Base-by-base conservation (phyloP, 768 basidiomycete genomes). In the Zangia roseola region DNA sequence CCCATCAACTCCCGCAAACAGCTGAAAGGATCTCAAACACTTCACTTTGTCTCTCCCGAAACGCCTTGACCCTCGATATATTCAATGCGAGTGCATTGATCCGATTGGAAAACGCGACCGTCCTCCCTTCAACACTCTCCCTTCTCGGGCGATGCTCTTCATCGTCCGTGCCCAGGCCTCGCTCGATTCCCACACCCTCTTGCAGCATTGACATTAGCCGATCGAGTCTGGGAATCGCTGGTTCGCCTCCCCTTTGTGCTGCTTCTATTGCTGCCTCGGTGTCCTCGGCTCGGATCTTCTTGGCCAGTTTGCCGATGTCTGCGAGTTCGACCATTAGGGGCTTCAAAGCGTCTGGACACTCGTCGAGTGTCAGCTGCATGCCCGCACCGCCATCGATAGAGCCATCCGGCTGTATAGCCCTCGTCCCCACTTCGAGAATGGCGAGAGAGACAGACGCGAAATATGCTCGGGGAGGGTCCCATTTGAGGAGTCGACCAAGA, bases 381-480 rank as follows among this genome's bases (percentile, higher is more conserved):
- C 85, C 86, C 1, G 82, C 71, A 0, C 86, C 64, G 12, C 58
- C 64, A 2, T 79, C 59, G 4, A 88, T 71, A 2, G 73, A 64
- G 4, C 80, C 82, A 3, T 79, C 76, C 0, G 56, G 20, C 0
- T 77, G 75, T 1, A 83, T 63, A 1, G 77, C 71, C 5, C 70
- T 73, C 0, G 77, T 74, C 4, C 85, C 75, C 41, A 91, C 82
- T 49, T 83, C 76, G 24, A 92, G 74, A 47, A 93, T 80, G 42
- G 91, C 88, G 40, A 82, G 68, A 2, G 86, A 76, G 40, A 91
- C 88, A 0, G 83, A 74, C 14, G 85, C 83, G 60, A 89, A 94
- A 72, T 91, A 92, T 0, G 88, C 91, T 17, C 87, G 77, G 0
- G 84, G 69, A 0, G 82, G 81, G 59, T 92, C 88, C 13, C 60